phyloP scores from a whole-genome alignment of 441 rosid genomes.

The Croton laevigatus region DNA sequence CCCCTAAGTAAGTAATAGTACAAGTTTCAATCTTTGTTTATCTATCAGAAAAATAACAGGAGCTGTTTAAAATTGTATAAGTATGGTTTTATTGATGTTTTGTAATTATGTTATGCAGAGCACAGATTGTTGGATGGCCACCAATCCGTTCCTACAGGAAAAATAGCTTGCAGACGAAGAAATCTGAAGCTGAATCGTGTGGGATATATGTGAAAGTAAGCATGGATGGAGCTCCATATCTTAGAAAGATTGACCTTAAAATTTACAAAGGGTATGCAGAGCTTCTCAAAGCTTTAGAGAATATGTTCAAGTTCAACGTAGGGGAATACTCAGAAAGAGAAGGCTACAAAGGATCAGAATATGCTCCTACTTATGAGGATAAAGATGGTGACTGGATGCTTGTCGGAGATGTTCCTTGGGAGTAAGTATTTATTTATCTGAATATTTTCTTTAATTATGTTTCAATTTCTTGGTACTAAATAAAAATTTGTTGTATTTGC shows the following conservation, averaged over 20 bases:
- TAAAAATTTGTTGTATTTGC: conserved; percentile 16
- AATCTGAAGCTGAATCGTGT: conserved; percentile 42
- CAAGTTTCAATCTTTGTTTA: background rate
- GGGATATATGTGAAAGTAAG: conserved; percentile 81
- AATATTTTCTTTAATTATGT: background rate
- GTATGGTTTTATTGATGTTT: background rate
- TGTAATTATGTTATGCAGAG: conserved; percentile 37
- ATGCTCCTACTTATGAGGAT: conserved; percentile 80
- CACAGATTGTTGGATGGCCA: conserved; percentile 90
- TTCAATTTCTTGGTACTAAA: conserved; percentile 15
- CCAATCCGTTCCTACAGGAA: conserved; percentile 75
- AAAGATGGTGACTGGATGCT: conserved; percentile 97
- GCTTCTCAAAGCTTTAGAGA: conserved; percentile 62
- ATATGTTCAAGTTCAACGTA: conserved; percentile 71
- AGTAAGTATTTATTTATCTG: conserved; percentile 36
- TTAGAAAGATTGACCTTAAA: conserved; percentile 78
- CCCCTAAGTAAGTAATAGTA: conserved; percentile 56
- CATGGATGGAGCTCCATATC: conserved; percentile 92
- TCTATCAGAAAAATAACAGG: too few species aligned
- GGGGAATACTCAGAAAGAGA: conserved; percentile 73
- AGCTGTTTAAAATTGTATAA: background rate
- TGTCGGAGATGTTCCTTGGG: conserved; percentile 85
- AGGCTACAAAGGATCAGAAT: conserved; percentile 82
- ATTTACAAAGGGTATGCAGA: conserved; percentile 56
- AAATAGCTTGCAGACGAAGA: conserved; percentile 53